Conservation (phyloP, 495 filamentous ascomycete genomes). For the Xylaria longipes region DNA sequence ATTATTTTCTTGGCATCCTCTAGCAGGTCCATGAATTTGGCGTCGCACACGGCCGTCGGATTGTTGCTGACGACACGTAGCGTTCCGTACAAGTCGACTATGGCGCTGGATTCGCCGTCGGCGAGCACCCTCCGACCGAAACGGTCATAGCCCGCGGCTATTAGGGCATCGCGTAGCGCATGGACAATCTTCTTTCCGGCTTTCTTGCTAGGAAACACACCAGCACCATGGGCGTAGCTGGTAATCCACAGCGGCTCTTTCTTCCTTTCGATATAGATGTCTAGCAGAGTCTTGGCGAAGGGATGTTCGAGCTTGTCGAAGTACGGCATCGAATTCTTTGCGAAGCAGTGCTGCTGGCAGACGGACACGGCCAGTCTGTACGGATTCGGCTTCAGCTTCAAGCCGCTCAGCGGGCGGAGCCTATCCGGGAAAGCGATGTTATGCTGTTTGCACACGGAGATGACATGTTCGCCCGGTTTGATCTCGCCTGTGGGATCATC, state of each 20-base stretch:
- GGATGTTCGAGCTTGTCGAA: conserved; percentile 43
- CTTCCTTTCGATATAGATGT: conserved; percentile 38
- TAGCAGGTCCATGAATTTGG: conserved; percentile 32
- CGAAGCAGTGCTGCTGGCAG: conserved; percentile 35
- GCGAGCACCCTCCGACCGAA: conserved; percentile 49
- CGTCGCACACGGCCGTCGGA: conserved; percentile 32
- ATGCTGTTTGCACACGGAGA: conserved; percentile 23
- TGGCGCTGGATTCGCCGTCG: conserved; percentile 23
- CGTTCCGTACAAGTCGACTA: conserved; percentile 39
- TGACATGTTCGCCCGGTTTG: conserved; percentile 29
- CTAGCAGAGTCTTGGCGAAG: conserved; percentile 39
- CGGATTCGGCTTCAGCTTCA: conserved; percentile 11
- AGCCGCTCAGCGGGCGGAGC: neutral
- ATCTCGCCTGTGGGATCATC: neutral
- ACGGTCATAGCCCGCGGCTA: conserved; percentile 60
- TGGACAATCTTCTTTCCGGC: conserved; percentile 54
- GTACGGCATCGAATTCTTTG: conserved; percentile 35
- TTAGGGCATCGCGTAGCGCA: conserved; percentile 64
- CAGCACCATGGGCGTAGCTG: conserved; percentile 35
- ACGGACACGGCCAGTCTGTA: conserved; percentile 16
- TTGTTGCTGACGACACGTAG: conserved; percentile 23
- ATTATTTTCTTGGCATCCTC: conserved; percentile 30
- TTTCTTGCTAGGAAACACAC: conserved; percentile 61
- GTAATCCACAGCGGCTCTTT: conserved; percentile 60
- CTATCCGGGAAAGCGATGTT: conserved; percentile 23